Evolutionary conservation across 2,329 filamentous ascomycete species (phyloP), one percentile per base, ranked within the genome.

Genomic region (Penicillium janthinellum): DNA sequence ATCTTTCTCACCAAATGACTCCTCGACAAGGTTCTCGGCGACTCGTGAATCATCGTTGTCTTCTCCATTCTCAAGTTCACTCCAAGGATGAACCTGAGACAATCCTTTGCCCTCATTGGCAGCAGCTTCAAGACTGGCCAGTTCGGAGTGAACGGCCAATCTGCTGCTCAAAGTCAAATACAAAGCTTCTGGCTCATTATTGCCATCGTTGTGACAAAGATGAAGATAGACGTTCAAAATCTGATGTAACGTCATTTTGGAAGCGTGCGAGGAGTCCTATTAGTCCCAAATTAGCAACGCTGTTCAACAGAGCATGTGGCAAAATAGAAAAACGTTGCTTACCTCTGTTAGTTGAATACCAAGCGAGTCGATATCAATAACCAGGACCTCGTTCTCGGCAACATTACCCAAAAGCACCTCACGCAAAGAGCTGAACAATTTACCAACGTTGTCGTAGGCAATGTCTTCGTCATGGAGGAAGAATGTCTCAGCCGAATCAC

Each of bases 181-280:
- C n/a, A 89, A 78, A 15, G 85, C 82, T 35, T 83, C 80, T 2
- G 82, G 80, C 22, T 79, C 72, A 54, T 81, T 75, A 42, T 79
- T 72, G 25, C 81, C 84, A 69, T 89, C 87, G 67, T 89, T 87
- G 35, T 79, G 79, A 64, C 84, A 81, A 48, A 90, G 75, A 15
- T 80, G 78, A 59, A 87, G 73, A 67, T 88, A 88, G 48, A 88
- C 71, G 54, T 85, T 80, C 59, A 89, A 73, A 47, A 90, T 77
- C 58, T 87, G 80, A 48, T 81, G 76, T 54, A 89, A 76, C 50
- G 82, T 82, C 62, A 83, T 74, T 66, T 80, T 75, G 64, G 78
- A 75, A 50, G 80, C 72, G 68, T 82, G 74, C 41, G 73, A 70
- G 45, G 82, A 84, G 68, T 82, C 80, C 83, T 86, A 64, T 12